phyloP scores from a whole-genome alignment of 331 rosid genomes.

The Dryas integrifolia region DNA sequence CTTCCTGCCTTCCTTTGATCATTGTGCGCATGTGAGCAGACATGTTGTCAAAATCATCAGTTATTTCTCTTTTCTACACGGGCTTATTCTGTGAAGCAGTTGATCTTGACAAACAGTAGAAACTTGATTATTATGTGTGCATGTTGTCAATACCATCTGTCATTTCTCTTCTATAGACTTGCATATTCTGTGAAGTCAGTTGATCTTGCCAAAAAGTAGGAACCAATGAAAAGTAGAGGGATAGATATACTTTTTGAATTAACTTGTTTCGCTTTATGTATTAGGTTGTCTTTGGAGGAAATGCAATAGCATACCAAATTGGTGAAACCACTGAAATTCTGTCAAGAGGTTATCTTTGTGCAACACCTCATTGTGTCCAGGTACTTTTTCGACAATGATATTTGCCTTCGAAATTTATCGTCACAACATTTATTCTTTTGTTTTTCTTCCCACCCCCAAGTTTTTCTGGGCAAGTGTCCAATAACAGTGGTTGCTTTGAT shows the following conservation, averaged over 20 bases:
- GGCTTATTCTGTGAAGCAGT: neutral
- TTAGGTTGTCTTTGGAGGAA: slow-evolving; percentile 76
- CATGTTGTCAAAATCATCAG: neutral
- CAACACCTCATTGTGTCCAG: slow-evolving; percentile 96
- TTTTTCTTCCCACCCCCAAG: neutral
- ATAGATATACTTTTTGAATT: neutral
- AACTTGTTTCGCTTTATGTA: slow-evolving; percentile 12
- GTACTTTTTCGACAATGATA: slow-evolving; percentile 36
- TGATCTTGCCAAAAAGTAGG: neutral
- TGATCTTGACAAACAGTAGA: neutral
- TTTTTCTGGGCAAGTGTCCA: slow-evolving; percentile 12
- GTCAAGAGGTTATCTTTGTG: slow-evolving; percentile 86
- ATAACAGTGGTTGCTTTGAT: slow-evolving; percentile 9
- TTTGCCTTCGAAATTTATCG: neutral
- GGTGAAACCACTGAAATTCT: slow-evolving; percentile 94
- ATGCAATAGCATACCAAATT: slow-evolving; percentile 89
- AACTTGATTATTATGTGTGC: no score
- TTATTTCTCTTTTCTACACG: neutral
- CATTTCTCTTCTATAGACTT: no score
- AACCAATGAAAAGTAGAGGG: neutral
- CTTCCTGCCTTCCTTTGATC: no score
- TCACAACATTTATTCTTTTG: no score
- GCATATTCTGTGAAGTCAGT: no score
- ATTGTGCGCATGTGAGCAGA: no score
- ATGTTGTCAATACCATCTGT: no score